Conservation (phyloP, 805 yeast genomes). For the Zygosaccharomyces pseudorouxii region DNA sequence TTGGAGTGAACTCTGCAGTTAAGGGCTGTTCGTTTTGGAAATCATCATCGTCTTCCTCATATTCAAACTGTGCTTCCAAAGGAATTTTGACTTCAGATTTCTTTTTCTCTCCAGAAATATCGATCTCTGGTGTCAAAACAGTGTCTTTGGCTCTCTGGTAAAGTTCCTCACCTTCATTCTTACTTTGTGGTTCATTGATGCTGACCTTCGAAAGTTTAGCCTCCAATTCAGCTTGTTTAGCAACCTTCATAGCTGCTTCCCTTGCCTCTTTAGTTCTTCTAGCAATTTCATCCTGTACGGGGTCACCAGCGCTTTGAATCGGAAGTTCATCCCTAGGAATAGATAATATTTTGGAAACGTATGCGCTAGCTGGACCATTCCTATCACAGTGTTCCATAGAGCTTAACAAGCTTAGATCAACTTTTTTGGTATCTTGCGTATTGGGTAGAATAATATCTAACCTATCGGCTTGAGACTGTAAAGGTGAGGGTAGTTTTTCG, state of each 20-base stretch:
- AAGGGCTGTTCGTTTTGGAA: slow-evolving; percentile 20
- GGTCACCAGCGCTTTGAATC: slow-evolving; percentile 39
- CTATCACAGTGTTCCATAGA: slow-evolving; percentile 66
- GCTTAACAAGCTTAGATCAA: slow-evolving; percentile 46
- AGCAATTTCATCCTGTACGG: slow-evolving; percentile 52
- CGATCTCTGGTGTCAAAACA: slow-evolving; percentile 25
- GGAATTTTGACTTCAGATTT: slow-evolving; percentile 23
- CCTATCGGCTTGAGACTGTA: slow-evolving; percentile 65
- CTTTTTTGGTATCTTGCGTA: slow-evolving; percentile 33
- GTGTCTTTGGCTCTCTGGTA: slow-evolving; percentile 30
- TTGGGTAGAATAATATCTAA: slow-evolving; percentile 61
- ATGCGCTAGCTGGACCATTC: slow-evolving; percentile 65
- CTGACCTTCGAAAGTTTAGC: slow-evolving; percentile 26
- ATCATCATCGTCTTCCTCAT: slow-evolving; percentile 19
- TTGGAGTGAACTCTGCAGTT: slow-evolving; percentile 26
- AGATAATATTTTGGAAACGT: slow-evolving; percentile 84
- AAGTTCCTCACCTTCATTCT: slow-evolving; percentile 15
- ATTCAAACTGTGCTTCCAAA: slow-evolving; percentile 25
- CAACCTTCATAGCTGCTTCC: slow-evolving; percentile 63
- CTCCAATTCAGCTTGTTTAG: slow-evolving; percentile 45
- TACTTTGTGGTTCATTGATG: slow-evolving; percentile 14
- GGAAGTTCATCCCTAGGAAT: slow-evolving; percentile 82
- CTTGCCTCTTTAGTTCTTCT: slow-evolving; percentile 64
- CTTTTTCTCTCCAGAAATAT: not conserved
- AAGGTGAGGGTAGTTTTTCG: slow-evolving; percentile 81